Evolutionary conservation across 2,329 filamentous ascomycete genomes (phyloP).

Genomic region (Microascus cirrosus): DNA sequence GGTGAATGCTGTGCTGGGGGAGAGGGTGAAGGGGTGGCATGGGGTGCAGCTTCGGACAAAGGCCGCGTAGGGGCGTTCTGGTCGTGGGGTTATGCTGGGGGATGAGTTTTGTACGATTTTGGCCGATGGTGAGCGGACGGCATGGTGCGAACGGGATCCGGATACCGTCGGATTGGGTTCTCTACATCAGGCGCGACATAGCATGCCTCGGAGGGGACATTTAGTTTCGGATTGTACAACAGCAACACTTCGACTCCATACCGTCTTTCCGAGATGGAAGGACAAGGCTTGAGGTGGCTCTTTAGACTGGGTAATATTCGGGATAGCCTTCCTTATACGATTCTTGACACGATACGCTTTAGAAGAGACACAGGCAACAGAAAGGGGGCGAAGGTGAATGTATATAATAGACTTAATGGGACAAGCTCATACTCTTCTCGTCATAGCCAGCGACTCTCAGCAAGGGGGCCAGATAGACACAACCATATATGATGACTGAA

Average conservation of each 20-base stretch:
- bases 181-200: background rate
- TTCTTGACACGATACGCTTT: background rate
- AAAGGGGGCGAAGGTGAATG: background rate
- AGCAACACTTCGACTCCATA: background rate
- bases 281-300: background rate
- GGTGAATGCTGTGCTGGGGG: constrained; percentile 63
- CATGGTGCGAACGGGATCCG: background rate
- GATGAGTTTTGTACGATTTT: background rate
- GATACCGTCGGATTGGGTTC: no score
- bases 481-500: background rate
- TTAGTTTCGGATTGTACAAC: background rate
- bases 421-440: background rate
- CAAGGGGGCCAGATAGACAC: background rate
- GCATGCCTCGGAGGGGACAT: background rate
- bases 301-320: background rate
- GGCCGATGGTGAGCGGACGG: background rate
- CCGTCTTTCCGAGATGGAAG: background rate
- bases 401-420: background rate
- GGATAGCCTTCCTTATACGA: background rate
- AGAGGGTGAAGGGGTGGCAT: constrained; percentile 73
- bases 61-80: constrained; percentile 21
- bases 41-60: constrained; percentile 70
- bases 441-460: background rate
- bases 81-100: background rate
- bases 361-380: background rate